Base-by-base conservation (phyloP, 495 filamentous ascomycete species). In the Trypethelium eluteriae region DNA sequence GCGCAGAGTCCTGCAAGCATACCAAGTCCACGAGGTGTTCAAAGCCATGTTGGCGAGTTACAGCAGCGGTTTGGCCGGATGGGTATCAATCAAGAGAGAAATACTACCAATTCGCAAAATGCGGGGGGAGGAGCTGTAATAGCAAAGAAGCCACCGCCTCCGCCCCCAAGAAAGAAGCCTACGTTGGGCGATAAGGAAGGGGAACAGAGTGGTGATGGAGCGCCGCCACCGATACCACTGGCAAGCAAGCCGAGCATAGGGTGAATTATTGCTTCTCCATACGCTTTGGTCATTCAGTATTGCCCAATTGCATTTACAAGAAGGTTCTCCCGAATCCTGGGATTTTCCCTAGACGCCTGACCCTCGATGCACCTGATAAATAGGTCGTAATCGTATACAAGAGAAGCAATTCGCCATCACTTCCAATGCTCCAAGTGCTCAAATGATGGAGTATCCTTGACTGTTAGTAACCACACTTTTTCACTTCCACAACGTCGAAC, bases 51-150 rank as follows among this genome's bases (percentile, higher is more conserved):
- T 4, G 83, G 81, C 69, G 86, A 90, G 66, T 79, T 95, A 4
- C 86, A 91, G 71, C 83, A 84, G 18, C 82, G 86, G 34, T 89
- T 93, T 73, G 81, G 85, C 0, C 81, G 80, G 39, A 78, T 91
- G 76, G 69, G 73, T 38, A 75, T 79, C 59, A 89, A 88, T 71
- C 84, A 84, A 74, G 79, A 81, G 16, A 85, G 86, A 2, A 57
- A 89, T 34, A 78, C 77, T 53, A 88, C 86, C 38, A 85, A 83
- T 7, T 65, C 79, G 12, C 74, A 76, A 7, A 81, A 88, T 67
- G 81, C 63, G 1, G 63, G 36, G 2, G 34, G 36, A 3, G 34
- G 65, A 49, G 64, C 57, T 4, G 66, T 47, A 36, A 56, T 50
- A 12, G 39, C 35, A 3, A 69, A 66, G 68, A 68, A 67, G 62